A percentile compares a stretch with the other conserved stretches of the same genome.
phyloP scores from a whole-genome alignment of 106 monocot genomes.

The Dioscorea zingiberensis region DNA sequence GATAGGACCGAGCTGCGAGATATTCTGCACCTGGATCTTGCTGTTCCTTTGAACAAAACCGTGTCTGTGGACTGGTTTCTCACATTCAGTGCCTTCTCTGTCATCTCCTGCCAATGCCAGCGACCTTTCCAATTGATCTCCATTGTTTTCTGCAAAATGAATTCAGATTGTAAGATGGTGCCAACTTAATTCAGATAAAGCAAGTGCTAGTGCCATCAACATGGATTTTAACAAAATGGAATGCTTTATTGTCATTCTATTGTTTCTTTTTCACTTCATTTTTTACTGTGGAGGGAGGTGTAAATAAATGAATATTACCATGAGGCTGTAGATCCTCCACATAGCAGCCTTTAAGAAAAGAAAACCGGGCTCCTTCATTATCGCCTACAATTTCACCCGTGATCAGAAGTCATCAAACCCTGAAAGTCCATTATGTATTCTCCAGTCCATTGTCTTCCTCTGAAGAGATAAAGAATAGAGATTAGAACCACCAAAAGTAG shows the following conservation, averaged over 20 bases:
- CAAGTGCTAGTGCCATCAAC: not conserved
- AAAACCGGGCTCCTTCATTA: slow-evolving; percentile 86
- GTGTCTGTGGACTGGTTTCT: slow-evolving; percentile 35
- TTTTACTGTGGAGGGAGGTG: not conserved
- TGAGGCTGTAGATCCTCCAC: slow-evolving; percentile 45
- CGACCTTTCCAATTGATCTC: slow-evolving; percentile 30
- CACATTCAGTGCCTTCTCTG: slow-evolving; percentile 53
- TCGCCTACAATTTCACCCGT: slow-evolving; percentile 10
- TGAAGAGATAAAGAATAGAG: slow-evolving; percentile 15
- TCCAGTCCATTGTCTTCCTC: slow-evolving; percentile 90
- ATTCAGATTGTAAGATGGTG: too few relatives aligned
- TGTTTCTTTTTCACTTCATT: too few relatives aligned
- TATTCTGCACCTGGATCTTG: slow-evolving; percentile 70
- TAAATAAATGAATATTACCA: slow-evolving; percentile 30
- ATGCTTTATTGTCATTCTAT: too few relatives aligned
- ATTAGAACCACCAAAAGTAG: not conserved
- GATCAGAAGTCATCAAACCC: slow-evolving; percentile 37
- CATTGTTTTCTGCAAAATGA: slow-evolving; percentile 33
- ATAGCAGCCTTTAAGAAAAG: slow-evolving; percentile 83
- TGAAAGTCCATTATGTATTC: slow-evolving; percentile 73
- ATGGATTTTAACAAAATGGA: too few relatives aligned
- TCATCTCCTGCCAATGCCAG: slow-evolving; percentile 42
- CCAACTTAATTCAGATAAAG: slow-evolving; percentile 1
- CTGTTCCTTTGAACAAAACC: slow-evolving; percentile 76
- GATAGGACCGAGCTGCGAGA: slow-evolving; percentile 72